Percentiles rank a stretch among this genome's conserved stretches.
These are phyloP conservation scores for Plectosphaerella plurivora DNA, from an alignment of 2,329 filamentous ascomycete species.

Conservation along the genomic window DNA sequence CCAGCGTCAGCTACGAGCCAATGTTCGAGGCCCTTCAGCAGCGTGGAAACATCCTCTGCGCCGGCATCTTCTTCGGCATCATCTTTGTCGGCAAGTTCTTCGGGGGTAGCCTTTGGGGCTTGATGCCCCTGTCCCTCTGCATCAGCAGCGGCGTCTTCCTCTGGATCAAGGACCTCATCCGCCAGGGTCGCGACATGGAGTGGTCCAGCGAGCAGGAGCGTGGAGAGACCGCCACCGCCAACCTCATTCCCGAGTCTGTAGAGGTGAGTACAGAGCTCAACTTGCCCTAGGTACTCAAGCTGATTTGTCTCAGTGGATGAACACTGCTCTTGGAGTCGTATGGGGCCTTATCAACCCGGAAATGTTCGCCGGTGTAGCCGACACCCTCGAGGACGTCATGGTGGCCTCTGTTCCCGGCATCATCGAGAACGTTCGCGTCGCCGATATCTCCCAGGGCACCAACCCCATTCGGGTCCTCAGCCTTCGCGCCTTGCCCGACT, in stretches of 20 bases:
- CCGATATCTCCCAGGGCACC: conserved; percentile 89
- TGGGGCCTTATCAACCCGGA: conserved; percentile 95
- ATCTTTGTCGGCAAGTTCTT: conserved; percentile 75
- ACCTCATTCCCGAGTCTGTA: conserved; percentile 87
- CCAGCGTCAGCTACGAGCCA: conserved; percentile 82
- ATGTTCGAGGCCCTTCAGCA: conserved; percentile 76
- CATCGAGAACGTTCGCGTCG: conserved; percentile 91
- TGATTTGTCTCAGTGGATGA: conserved; percentile 68
- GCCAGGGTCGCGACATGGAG: conserved; percentile 76
- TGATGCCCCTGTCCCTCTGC: conserved; percentile 69
- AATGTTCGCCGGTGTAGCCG: conserved; percentile 88
- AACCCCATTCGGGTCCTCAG: conserved; percentile 88
- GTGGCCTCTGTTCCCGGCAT: conserved; percentile 87
- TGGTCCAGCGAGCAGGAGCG: conserved; percentile 85
- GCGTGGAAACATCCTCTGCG: conserved; percentile 65
- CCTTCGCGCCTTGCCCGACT: conserved; percentile 78
- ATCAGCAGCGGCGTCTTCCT: conserved; percentile 76
- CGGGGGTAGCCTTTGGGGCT: conserved; percentile 70
- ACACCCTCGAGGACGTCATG: conserved; percentile 85
- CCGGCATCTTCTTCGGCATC: conserved; percentile 67
- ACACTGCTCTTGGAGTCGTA: conserved; percentile 75
- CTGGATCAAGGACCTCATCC: conserved; percentile 84
- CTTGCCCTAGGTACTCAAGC: neutral
- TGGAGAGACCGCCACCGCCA: conserved; percentile 79
- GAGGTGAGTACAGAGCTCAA: conserved; percentile 32